Conservation (phyloP, 345 rosid genomes). For the Pugionium dolabratum region DNA sequence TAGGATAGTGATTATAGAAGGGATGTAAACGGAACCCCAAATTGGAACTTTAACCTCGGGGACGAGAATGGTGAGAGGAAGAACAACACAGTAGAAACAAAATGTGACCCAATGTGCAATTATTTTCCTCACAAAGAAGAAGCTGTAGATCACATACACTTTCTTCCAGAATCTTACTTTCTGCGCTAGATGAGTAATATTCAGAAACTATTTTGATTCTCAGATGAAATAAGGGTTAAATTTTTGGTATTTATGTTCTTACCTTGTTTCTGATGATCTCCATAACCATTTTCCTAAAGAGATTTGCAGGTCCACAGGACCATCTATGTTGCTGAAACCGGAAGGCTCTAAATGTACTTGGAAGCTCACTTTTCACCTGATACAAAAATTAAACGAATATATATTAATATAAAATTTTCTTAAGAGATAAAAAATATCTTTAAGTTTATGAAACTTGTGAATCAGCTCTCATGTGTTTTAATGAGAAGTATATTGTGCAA, state of each 20-base stretch:
- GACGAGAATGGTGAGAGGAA: slow-evolving; percentile 86
- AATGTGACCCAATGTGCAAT: slow-evolving; percentile 98
- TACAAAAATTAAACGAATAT: slow-evolving; percentile 1
- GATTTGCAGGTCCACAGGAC: slow-evolving; percentile 99
- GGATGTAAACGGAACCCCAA: slow-evolving; percentile 98
- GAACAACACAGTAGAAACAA: slow-evolving; percentile 87
- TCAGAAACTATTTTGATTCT: background rate
- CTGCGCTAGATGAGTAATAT: slow-evolving; percentile 43
- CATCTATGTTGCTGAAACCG: slow-evolving; percentile 99
- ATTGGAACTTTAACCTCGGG: slow-evolving; percentile 95
- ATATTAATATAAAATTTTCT: background rate
- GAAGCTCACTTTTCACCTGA: slow-evolving; percentile 98
- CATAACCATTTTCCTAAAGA: slow-evolving; percentile 98
- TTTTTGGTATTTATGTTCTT: background rate
- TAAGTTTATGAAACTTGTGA: background rate
- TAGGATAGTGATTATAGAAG: slow-evolving; percentile 85
- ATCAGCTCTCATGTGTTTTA: slow-evolving; percentile 28
- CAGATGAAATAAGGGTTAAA: too few relatives aligned
- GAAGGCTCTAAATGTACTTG: slow-evolving; percentile 98
- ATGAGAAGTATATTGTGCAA: slow-evolving; percentile 14
- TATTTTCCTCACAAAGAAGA: slow-evolving; percentile 94
- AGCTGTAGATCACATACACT: slow-evolving; percentile 95
- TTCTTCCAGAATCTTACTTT: slow-evolving; percentile 98
- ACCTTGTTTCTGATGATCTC: slow-evolving; percentile 90
- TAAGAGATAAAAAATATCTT: slow-evolving; percentile 22